A percentile compares a stretch with the other conserved stretches of the same genome.
Evolutionary conservation across 495 filamentous ascomycete species (phyloP).

Genomic region (Trichocladium uniseriatum): DNA sequence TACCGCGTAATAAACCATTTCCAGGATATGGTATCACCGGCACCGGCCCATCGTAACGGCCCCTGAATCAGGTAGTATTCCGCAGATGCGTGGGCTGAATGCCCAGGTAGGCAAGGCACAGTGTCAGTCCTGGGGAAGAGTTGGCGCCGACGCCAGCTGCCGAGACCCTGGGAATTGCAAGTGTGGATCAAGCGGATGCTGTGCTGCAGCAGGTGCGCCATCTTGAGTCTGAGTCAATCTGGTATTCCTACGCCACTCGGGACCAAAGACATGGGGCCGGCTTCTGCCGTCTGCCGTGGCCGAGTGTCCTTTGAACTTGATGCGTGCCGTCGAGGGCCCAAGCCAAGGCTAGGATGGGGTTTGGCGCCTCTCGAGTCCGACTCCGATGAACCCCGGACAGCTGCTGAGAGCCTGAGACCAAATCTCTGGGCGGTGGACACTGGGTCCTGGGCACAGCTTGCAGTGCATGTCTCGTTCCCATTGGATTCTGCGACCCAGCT

Average conservation of each 20-base stretch:
- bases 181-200: conserved; percentile 12
- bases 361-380: neutral
- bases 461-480: neutral
- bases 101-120: neutral
- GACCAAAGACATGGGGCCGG: conserved; percentile 17
- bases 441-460: conserved; percentile 1
- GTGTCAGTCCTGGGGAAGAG: neutral
- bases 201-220: conserved; percentile 23
- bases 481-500: neutral
- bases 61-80: neutral
- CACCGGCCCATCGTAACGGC: conserved; percentile 4
- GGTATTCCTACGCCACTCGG: conserved; percentile 23
- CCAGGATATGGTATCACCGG: neutral
- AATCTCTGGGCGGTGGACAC: no score
- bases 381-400: conserved; percentile 4
- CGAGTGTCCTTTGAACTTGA: neutral
- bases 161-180: conserved; percentile 22
- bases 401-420: conserved; percentile 16
- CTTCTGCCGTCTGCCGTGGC: conserved; percentile 3
- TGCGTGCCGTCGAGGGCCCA: neutral
- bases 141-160: conserved; percentile 11
- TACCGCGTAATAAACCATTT: neutral
- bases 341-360: neutral
- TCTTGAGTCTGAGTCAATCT: conserved; percentile 28
- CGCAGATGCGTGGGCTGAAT: neutral